A percentile compares a stretch with the other conserved stretches of the same genome.
Evolutionary conservation across 331 rosid genomes (phyloP).

Genomic region (Malus hybrid): DNA sequence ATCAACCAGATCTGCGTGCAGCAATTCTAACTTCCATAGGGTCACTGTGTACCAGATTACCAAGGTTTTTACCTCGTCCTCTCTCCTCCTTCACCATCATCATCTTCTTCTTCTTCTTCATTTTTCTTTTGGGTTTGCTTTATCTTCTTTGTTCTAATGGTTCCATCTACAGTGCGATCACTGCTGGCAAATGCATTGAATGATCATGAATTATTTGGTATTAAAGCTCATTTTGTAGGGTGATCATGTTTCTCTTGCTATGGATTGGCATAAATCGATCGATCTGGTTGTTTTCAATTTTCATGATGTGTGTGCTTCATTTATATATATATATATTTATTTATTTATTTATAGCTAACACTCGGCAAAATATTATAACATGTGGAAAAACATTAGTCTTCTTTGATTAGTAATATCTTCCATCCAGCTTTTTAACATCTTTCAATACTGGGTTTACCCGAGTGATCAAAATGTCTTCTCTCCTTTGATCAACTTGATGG

Average conservation of each 20-base stretch:
- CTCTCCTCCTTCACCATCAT: not conserved
- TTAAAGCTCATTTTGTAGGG: not conserved
- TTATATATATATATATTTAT: no score
- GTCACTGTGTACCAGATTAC: conserved; percentile 1
- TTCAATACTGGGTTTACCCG: not conserved
- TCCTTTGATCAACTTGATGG: not conserved
- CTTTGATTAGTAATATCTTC: no score
- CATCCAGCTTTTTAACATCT: no score
- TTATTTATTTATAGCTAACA: no score
- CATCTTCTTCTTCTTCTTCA: not conserved
- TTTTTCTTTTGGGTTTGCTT: conserved; percentile 6
- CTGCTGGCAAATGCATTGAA: not conserved
- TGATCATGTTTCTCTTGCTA: no score
- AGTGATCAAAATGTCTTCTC: not conserved
- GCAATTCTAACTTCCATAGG: conserved; percentile 13
- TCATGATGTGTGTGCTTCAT: no score
- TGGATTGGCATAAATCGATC: no score
- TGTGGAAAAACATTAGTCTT: no score
- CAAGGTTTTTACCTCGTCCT: conserved; percentile 27
- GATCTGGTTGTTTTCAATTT: no score
- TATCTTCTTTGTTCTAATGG: not conserved
- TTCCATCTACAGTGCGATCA: not conserved
- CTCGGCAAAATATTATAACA: no score
- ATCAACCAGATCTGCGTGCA: conserved; percentile 36
- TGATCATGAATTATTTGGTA: not conserved